Evolutionary conservation across 73 alveolate genomes (phyloP), one percentile per base, ranked within the genome.

Genomic region (Blepharisma japonicum): DNA sequence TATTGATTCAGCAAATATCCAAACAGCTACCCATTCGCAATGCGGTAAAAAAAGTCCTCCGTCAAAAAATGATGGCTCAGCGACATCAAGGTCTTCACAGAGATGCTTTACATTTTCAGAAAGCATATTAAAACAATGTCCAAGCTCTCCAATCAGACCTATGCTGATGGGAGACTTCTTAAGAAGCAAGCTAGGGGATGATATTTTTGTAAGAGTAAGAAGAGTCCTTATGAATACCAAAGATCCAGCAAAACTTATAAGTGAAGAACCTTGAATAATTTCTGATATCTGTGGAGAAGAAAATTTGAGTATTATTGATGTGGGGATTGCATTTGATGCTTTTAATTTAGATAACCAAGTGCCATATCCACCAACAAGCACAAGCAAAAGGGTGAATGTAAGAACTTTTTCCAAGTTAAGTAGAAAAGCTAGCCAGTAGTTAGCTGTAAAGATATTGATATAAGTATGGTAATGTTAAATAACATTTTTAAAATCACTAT

Each of bases 281-380:
- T 38, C 46, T n/a, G 74, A 61, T 5, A 14, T 61, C 23, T 61
- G 74, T 61, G 80, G 80, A 47, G 80, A 70, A 45, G 38, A 70
- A 45, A 70, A 70, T 4, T 45, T 70, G 14, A 45, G 68, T n/a
- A 70, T 70, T n/a, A 70, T 70, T 47, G 80, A 70, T 5, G 80
- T 70, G 80, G 80, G 80, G 42, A 70, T 70, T 45, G 61, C 56
- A 9, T 70, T 18, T 70, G 46, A 47, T 39, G 80, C 66, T 23
- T 70, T 70, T 70, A 70, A 70, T 70, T 32, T 32, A 32, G 74
- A n/a, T 8, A 61, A 61, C 23, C 14, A 61, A 61, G 74, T 61
- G n/a, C 38, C 74, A 14, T 61, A 20, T 61, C 42, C 42, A 32
- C 42, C 42, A 32, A 32, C 42, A 32, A 32, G 42, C 3, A 32